Conservation (phyloP, 345 rosid genomes). For the Streptanthus diversifolius region DNA sequence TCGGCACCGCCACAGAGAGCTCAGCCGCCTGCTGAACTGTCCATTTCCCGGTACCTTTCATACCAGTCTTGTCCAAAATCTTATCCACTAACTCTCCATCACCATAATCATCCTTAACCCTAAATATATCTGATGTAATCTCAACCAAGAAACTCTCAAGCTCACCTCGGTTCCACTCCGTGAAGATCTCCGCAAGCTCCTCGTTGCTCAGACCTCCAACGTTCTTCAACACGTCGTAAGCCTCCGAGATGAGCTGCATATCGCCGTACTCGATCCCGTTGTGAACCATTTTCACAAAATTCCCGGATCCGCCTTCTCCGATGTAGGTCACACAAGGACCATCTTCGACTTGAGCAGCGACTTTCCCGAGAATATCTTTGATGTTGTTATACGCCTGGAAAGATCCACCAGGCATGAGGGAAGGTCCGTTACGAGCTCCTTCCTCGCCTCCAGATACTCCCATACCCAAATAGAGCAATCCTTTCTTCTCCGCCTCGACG, state of each 20-base stretch:
- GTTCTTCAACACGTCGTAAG: slow-evolving; percentile 87
- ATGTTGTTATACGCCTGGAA: slow-evolving; percentile 67
- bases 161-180: slow-evolving; percentile 81
- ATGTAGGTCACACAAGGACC: slow-evolving; percentile 94
- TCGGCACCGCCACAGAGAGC: slow-evolving; percentile 91
- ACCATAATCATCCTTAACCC: slow-evolving; percentile 64
- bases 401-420: slow-evolving; percentile 98
- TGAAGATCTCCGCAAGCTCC: slow-evolving; percentile 64
- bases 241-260: slow-evolving; percentile 93
- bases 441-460: slow-evolving; percentile 98
- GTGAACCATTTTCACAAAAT: slow-evolving; percentile 96
- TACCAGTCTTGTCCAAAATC: slow-evolving; percentile 97
- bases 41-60: slow-evolving; percentile 99
- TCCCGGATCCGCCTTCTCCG: slow-evolving; percentile 93
- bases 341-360: slow-evolving; percentile 94
- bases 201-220: slow-evolving; percentile 65
- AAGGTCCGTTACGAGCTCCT: slow-evolving; percentile 89
- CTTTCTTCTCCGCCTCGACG: slow-evolving; percentile 46
- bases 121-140: slow-evolving; percentile 83
- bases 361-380: slow-evolving; percentile 62
- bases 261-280: slow-evolving; percentile 97
- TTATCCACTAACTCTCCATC: slow-evolving; percentile 84
- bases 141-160: slow-evolving; percentile 86
- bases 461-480: slow-evolving; percentile 84
- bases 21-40: slow-evolving; percentile 98